Base-by-base conservation (phyloP, 2,329 filamentous ascomycete species). In the Blastomyces parvus region DNA sequence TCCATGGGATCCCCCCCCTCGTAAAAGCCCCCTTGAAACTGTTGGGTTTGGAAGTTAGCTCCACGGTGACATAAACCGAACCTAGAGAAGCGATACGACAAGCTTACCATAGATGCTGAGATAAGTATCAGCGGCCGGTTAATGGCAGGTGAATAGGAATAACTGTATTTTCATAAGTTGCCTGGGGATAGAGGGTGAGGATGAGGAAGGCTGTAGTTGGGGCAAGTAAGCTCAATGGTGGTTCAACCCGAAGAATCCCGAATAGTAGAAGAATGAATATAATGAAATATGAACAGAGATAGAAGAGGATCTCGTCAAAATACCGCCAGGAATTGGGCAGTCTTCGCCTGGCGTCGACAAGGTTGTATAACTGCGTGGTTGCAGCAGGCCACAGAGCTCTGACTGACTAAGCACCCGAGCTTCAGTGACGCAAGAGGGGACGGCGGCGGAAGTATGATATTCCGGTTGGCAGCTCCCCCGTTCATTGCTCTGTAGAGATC, bases 1-100 rank as follows among this genome's bases (percentile, higher is more conserved):
- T 78, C 77, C 77, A 80, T 79, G 56, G 77, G 74, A 66, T 80
- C 83, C 69, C 83, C 80, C 63, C 81, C 77, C 74, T 80, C 77
- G 76, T 80, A 83, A 72, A 79, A 84, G 64, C 75, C 76, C 64
- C 76, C 70, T 67, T 78, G 74, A 74, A 76, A 80, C 77, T 80
- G 62, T 25, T 60, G 63, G 67, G 48, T 8, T 48, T 38, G 3
- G 9, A 30, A 22, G 53, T 56, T 38, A 56, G 17, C 30, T 36
- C 53, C 36, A 2, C 27, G 14, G 11, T 9, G 42, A 42, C 48
- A 33, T 33, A 36, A 33, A 3, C 27, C 22, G 27, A 8, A 8
- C 0, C 36, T 11, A 19, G 2, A 38, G 13, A 22, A 40, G 22
- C 2, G 4, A 8, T 8, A 22, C 17, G 22, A 17, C 8, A 25